phyloP scores from a whole-genome alignment of 441 rosid genomes.

The Gossypium armourianum region DNA sequence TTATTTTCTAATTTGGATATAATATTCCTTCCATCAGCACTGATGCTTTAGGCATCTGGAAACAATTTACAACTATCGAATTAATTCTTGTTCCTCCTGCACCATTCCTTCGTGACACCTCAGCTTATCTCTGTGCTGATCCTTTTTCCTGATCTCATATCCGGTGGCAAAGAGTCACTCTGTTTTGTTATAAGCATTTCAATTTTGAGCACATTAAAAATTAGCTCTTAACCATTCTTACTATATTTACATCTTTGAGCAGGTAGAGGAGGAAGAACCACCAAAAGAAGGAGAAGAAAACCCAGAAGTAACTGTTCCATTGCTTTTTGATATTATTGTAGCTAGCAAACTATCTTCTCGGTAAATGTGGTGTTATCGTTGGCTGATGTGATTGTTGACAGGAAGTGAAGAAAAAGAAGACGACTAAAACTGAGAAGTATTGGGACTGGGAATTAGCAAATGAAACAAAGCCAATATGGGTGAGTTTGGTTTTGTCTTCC shows the following conservation, averaged over 20 bases:
- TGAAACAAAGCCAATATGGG: conserved; percentile 95
- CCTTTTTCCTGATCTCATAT: background rate
- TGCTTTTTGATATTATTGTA: background rate
- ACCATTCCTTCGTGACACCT: background rate
- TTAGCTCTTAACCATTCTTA: background rate
- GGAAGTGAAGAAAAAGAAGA: conserved; percentile 70
- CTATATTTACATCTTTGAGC: conserved; percentile 14
- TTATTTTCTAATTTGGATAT: background rate
- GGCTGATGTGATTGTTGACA: conserved; percentile 20
- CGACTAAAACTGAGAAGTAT: conserved; percentile 80
- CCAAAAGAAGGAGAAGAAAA: conserved; percentile 61
- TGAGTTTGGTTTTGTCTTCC: conserved; percentile 23
- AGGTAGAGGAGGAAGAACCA: conserved; percentile 92
- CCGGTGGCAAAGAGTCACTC: background rate
- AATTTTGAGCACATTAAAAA: background rate
- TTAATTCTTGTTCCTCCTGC: background rate
- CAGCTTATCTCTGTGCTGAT: background rate
- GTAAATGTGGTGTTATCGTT: conserved; percentile 1
- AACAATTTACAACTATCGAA: background rate
- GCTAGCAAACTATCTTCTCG: conserved; percentile 5
- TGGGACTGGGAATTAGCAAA: conserved; percentile 97
- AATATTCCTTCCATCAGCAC: background rate
- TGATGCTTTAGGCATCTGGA: background rate
- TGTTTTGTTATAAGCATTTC: background rate
- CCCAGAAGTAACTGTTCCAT: conserved; percentile 43